phyloP scores from a whole-genome alignment of 2,329 filamentous ascomycete genomes.

The Monosporascus ibericus region DNA sequence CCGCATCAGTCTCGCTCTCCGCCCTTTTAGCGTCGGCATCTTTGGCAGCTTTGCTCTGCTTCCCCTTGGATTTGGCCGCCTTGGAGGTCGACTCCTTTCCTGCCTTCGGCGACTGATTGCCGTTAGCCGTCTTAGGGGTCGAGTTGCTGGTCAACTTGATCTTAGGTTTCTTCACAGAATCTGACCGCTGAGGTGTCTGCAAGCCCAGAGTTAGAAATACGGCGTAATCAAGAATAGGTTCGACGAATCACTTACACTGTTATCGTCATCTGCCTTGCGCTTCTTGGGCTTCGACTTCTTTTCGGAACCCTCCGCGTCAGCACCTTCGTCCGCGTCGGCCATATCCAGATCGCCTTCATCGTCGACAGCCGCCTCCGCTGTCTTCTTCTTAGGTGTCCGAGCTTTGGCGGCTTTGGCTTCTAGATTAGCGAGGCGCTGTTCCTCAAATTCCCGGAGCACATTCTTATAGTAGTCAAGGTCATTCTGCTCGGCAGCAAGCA shows the following conservation, averaged over 20 bases:
- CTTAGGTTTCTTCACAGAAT: slow-evolving; percentile 63
- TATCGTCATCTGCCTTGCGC: slow-evolving; percentile 79
- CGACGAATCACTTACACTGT: slow-evolving; percentile 49
- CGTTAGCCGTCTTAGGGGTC: slow-evolving; percentile 65
- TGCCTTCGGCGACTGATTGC: slow-evolving; percentile 38
- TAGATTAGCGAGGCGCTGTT: slow-evolving; percentile 56
- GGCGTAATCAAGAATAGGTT: background rate
- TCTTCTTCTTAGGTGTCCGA: slow-evolving; percentile 38
- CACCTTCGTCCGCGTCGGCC: slow-evolving; percentile 52
- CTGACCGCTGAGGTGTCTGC: slow-evolving; percentile 51
- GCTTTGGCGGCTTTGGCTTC: slow-evolving; percentile 28
- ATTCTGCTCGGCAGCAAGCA: slow-evolving; percentile 72
- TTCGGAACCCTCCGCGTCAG: slow-evolving; percentile 33
- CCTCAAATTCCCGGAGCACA: slow-evolving; percentile 64
- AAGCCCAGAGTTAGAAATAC: slow-evolving; percentile 3
- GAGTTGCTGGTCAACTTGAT: slow-evolving; percentile 59
- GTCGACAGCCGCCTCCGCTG: slow-evolving; percentile 42
- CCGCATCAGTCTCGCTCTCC: slow-evolving; percentile 34
- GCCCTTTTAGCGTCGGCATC: slow-evolving; percentile 44
- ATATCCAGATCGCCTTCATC: slow-evolving; percentile 56
- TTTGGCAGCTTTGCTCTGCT: slow-evolving; percentile 42
- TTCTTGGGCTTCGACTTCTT: slow-evolving; percentile 61
- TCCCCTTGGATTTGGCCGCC: slow-evolving; percentile 48
- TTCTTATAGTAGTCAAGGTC: slow-evolving; percentile 78
- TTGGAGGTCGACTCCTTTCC: slow-evolving; percentile 41